Base-by-base conservation (phyloP, 2,329 filamentous ascomycete species). In the Podosphaera aphanis region DNA sequence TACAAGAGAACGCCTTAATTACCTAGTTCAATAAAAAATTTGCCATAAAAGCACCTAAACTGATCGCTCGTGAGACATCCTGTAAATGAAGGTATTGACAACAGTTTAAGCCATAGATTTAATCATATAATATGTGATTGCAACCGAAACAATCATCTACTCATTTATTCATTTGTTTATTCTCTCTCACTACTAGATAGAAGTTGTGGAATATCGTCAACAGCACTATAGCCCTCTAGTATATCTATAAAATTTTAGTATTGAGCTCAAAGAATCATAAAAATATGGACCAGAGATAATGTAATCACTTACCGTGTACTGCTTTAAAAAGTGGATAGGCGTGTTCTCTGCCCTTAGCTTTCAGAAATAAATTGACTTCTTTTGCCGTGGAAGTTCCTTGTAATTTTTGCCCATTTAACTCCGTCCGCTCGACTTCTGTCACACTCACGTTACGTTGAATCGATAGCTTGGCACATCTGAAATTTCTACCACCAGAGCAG, bases 381-480 rank as follows among this genome's bases (percentile, higher is more conserved):
- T 78, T 74, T 7, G 90, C 86, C 2, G 90, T 98, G 54, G 79
- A 79, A 0, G 85, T 95, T 33, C 90, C 90, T 66, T 98, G 90
- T 48, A 98, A 68, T 67, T 92, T 93, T 69, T 98, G 90, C 13
- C 90, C 90, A 60, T 98, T 95, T 50, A 98, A 70, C 60, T 94
- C 86, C 48, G 77, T 73, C 58, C 74, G 71, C 68, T 98, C 90
- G 38, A 98, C 78, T 62, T 95, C 84, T 53, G 80, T 76, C 35
- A 98, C 83, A 7, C 74, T 71, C 53, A 88, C 69, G 25, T 80
- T 79, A 57, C 79, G 75, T 66, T 86, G 73, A 27, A 93, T 74
- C 21, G 83, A 78, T 67, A 86, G 77, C 69, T 81, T 92, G 43
- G 90, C 88, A 62, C 88, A 95, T 47, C 83, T 77, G 67, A 90